Percentiles rank a stretch among this genome's conserved stretches.
Evolutionary conservation across 768 basidiomycete genomes (phyloP).

Genomic region (Rickenella mellea): DNA sequence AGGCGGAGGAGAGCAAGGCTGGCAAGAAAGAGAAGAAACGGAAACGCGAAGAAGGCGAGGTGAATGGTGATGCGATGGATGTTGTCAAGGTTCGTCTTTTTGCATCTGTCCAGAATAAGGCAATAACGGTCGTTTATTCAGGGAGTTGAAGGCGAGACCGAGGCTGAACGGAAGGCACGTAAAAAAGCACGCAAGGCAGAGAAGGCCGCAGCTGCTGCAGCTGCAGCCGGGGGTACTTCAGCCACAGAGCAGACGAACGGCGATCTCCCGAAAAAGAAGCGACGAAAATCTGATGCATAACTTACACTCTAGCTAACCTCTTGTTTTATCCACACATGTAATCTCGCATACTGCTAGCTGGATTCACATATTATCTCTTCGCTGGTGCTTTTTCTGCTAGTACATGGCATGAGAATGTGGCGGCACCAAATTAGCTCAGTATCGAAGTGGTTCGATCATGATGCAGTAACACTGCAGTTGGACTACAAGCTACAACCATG

Average conservation of each 20-base stretch:
- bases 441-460: too few species aligned
- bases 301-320: background rate
- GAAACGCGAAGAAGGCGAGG: slow-evolving; percentile 15
- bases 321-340: background rate
- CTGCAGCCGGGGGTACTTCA: slow-evolving; percentile 52
- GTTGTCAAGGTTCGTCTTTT: too few species aligned
- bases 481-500: too few species aligned
- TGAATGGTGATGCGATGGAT: slow-evolving; percentile 29
- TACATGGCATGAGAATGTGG: too few species aligned
- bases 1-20: slow-evolving; percentile 48
- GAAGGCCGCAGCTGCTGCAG: slow-evolving; percentile 47
- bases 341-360: background rate
- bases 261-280: slow-evolving; percentile 49
- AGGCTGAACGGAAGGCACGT: slow-evolving; percentile 73
- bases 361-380: too few species aligned
- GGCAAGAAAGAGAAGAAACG: slow-evolving; percentile 24
- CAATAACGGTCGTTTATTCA: slow-evolving; percentile 8
- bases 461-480: too few species aligned
- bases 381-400: too few species aligned
- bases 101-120: too few species aligned
- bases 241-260: slow-evolving; percentile 32
- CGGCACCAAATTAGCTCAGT: too few species aligned
- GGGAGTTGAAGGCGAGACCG: slow-evolving; percentile 53
- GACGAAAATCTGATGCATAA: slow-evolving; percentile 38
- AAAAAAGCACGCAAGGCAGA: slow-evolving; percentile 74